Percentiles rank a stretch among this genome's conserved stretches.
Evolutionary conservation across 2,329 filamentous ascomycete genomes (phyloP).

Genomic region (Xylaria polymorpha): DNA sequence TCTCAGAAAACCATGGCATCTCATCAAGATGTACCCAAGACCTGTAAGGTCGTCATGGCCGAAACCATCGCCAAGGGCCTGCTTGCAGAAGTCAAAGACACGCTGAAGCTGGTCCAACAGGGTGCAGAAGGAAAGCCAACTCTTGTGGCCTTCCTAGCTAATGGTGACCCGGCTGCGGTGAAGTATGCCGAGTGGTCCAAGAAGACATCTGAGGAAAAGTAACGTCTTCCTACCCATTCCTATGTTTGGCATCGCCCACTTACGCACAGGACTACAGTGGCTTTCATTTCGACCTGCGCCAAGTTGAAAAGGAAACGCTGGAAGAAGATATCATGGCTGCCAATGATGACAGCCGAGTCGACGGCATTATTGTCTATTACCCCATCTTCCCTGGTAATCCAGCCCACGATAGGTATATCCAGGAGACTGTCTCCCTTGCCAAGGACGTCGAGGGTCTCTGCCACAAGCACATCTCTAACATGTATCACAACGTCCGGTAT

Average conservation of each 20-base stretch:
- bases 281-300: slow-evolving; percentile 87
- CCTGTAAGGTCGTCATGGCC: slow-evolving; percentile 94
- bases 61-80: slow-evolving; percentile 87
- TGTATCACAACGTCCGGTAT: slow-evolving; percentile 99
- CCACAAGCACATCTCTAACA: slow-evolving; percentile 96
- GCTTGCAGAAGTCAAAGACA: slow-evolving; percentile 80
- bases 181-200: slow-evolving; percentile 98
- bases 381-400: slow-evolving; percentile 88
- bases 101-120: slow-evolving; percentile 76
- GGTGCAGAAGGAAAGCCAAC: slow-evolving; percentile 69
- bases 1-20: slow-evolving; percentile 53
- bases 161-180: slow-evolving; percentile 87
- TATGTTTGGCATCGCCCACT: slow-evolving; percentile 29
- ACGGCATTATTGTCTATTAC: slow-evolving; percentile 98
- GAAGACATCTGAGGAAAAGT: slow-evolving; percentile 97
- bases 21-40: slow-evolving; percentile 62
- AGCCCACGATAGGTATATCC: slow-evolving; percentile 91
- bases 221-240: slow-evolving; percentile 55
- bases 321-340: slow-evolving; percentile 89
- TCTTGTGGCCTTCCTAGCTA: slow-evolving; percentile 91
- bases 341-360: slow-evolving; percentile 80
- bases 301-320: slow-evolving; percentile 85
- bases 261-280: slow-evolving; percentile 66
- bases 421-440: slow-evolving; percentile 87
- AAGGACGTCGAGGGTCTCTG: slow-evolving; percentile 97